Evolutionary conservation across 108 stramenopile species (phyloP), one percentile per base, ranked within the genome.

Genomic region (Conticribra weissflogii): DNA sequence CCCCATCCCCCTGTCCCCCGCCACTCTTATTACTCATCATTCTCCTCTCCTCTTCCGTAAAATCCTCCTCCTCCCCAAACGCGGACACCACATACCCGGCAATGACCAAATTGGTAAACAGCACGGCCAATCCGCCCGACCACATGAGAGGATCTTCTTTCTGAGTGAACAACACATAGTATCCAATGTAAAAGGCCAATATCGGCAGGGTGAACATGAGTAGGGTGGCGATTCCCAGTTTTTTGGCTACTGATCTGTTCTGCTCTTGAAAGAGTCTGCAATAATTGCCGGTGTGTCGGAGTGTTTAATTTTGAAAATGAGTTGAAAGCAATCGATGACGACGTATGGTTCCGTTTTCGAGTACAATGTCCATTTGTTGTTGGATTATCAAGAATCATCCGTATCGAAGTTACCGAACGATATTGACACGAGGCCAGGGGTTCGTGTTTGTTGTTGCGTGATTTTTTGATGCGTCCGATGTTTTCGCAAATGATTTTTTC

Each of bases 121-220:
- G 34, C 32, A 81, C 79, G 27, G 79, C 79, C 14, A 70, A 30
- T 14, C 59, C 52, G 5, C 79, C 79, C n/a, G 59, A 63, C 74
- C 75, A 81, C 69, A 75, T 75, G 8, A 75, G 45, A 25, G 79
- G 79, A 19, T 81, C 79, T 71, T 70, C 69, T 24, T 81, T 71
- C 34, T 65, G 23, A 18, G 57, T n/a, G 49, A 81, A 81, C 63
- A 81, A 15, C 27, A 68, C 63, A 23, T 81, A 59, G 17, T 54
- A 51, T 36, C 79, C 74, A 1, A 81, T 32, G 55, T 81, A 81
- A 46, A 81, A 81, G 47, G 72, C 46, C 0, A 71, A 15, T 33
- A 81, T 67, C 1, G 79, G 74, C 17, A 81, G 54, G 3, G 79
- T 76, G 46, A 76, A 71, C 79, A 81, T 81, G 4, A 69, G 54